Percentiles rank a stretch among this genome's conserved stretches.
phyloP scores from a whole-genome alignment of 1,284 basidiomycete species.

The Sanghuangporus baumii region DNA sequence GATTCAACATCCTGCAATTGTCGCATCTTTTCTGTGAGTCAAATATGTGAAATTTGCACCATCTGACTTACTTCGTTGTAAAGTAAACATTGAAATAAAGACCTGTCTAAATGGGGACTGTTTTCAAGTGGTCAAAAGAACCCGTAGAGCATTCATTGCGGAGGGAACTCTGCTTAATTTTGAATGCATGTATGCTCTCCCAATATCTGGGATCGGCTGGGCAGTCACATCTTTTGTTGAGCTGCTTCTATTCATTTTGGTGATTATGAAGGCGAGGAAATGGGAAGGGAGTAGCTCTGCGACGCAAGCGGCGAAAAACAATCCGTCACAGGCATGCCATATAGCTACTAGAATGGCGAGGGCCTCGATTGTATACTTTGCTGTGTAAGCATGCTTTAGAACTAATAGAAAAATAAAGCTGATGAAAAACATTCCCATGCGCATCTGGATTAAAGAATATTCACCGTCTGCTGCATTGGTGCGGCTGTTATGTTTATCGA shows the following conservation, averaged over 20 bases:
- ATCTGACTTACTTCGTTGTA: neutral
- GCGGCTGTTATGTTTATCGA: neutral
- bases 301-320: neutral
- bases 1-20: neutral
- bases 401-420: neutral
- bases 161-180: neutral
- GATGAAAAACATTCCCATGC: neutral
- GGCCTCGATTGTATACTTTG: constrained; percentile 4
- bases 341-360: constrained; percentile 3
- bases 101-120: neutral
- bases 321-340: neutral
- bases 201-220: constrained; percentile 4
- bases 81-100: neutral
- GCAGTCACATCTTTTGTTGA: neutral
- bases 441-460: neutral
- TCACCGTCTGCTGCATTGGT: neutral
- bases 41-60: neutral
- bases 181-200: neutral
- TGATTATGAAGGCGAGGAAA: neutral
- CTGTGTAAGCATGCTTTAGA: neutral
- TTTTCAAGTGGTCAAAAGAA: neutral
- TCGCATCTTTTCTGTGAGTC: neutral
- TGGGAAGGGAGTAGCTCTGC: neutral
- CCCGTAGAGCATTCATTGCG: neutral
- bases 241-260: neutral